Conservation (phyloP, 208 protist genomes). For the Trypanosoma rangeli region DNA sequence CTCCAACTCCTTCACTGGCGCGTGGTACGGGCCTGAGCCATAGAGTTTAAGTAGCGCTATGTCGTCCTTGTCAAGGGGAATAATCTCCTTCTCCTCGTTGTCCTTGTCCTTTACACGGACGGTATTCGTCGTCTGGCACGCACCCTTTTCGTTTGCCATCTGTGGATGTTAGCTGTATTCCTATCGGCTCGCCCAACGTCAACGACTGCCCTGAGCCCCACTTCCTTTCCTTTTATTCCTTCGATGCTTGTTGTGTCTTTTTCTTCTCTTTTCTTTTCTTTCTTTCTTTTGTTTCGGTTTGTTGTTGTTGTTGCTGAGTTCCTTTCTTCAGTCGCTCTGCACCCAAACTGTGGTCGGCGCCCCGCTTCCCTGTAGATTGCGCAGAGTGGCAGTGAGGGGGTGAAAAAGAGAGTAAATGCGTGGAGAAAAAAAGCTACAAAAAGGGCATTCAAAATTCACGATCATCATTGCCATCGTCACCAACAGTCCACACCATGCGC, state of each 20-base stretch:
- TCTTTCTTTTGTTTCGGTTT: background rate
- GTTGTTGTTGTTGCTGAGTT: background rate
- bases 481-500: too few relatives aligned
- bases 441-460: too few relatives aligned
- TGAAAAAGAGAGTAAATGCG: too few relatives aligned
- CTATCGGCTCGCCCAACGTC: background rate
- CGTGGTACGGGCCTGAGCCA: slow-evolving; percentile 96
- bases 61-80: slow-evolving; percentile 97
- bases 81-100: slow-evolving; percentile 88
- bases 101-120: slow-evolving; percentile 75
- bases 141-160: slow-evolving; percentile 87
- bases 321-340: background rate
- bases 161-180: background rate
- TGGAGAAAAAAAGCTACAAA: too few relatives aligned
- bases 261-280: background rate
- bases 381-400: too few relatives aligned
- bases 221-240: background rate
- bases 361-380: too few relatives aligned
- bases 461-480: too few relatives aligned
- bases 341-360: too few relatives aligned
- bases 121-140: slow-evolving; percentile 80
- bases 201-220: background rate
- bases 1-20: slow-evolving; percentile 96
- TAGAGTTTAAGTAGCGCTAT: slow-evolving; percentile 99
- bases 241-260: slow-evolving; percentile 1